Conservation (phyloP, 2,329 filamentous ascomycete genomes). For the Penicillium glabrum region DNA sequence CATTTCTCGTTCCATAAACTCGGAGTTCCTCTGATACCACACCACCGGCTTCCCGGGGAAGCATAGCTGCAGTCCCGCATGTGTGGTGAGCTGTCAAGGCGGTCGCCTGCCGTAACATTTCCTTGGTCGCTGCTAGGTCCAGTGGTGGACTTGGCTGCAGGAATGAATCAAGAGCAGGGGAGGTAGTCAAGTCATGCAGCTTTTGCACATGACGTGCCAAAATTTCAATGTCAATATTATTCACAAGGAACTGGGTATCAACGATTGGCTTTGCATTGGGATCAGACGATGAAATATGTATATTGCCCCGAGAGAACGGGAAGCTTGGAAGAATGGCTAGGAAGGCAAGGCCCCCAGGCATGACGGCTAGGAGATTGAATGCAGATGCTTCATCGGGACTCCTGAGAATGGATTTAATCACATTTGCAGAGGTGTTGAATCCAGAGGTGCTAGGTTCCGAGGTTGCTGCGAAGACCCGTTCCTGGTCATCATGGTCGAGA, state of each 20-base stretch:
- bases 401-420: conserved; percentile 6
- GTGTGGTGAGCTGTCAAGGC: conserved; percentile 11
- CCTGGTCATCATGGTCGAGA: conserved; percentile 6
- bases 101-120: not conserved
- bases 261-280: not conserved
- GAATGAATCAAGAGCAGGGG: not conserved
- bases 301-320: conserved; percentile 13
- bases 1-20: conserved; percentile 33
- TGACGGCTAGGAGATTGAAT: not conserved
- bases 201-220: conserved; percentile 11
- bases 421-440: not conserved
- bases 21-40: conserved; percentile 31
- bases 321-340: conserved; percentile 9
- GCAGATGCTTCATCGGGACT: conserved; percentile 12
- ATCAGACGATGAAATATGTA: conserved; percentile 6
- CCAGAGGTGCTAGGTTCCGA: too few species aligned
- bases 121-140: conserved; percentile 15
- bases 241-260: conserved; percentile 1
- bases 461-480: not conserved
- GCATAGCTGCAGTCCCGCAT: conserved; percentile 30
- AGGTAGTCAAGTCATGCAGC: not conserved
- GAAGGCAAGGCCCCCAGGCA: conserved; percentile 1
- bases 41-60: conserved; percentile 26
- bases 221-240: conserved; percentile 17
- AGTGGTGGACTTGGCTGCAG: not conserved